Evolutionary conservation across 768 basidiomycete species (phyloP).

Genomic region (Sutorius australiensis): DNA sequence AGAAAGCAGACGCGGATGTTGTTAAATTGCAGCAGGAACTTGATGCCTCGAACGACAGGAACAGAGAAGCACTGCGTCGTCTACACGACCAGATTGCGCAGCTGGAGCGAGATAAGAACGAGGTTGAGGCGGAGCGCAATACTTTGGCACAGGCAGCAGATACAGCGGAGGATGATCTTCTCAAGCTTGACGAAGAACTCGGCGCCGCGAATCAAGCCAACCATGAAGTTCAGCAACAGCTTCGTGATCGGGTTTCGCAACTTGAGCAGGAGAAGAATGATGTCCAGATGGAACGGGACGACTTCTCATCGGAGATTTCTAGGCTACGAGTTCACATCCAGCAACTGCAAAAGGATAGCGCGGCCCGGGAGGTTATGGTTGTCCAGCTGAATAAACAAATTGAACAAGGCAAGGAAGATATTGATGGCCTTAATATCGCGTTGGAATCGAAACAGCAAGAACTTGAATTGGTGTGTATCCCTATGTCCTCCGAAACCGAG

Average conservation of each 20-base stretch:
- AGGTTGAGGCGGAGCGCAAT: slow-evolving; percentile 49
- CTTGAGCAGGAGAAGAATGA: slow-evolving; percentile 43
- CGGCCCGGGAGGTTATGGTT: slow-evolving; percentile 79
- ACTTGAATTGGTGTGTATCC: slow-evolving; percentile 69
- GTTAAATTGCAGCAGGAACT: slow-evolving; percentile 42
- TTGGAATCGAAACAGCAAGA: slow-evolving; percentile 94
- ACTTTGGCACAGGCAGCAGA: slow-evolving; percentile 42
- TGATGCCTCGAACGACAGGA: slow-evolving; percentile 45
- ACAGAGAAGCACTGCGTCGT: slow-evolving; percentile 26
- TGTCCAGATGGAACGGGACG: slow-evolving; percentile 44
- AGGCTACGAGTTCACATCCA: slow-evolving; percentile 60
- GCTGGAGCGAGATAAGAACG: slow-evolving; percentile 37
- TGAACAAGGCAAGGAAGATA: slow-evolving; percentile 69
- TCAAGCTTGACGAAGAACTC: slow-evolving; percentile 41
- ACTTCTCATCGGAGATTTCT: slow-evolving; percentile 50
- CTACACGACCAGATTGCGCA: slow-evolving; percentile 9
- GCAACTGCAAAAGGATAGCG: slow-evolving; percentile 73
- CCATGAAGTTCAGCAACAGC: slow-evolving; percentile 27
- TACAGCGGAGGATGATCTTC: slow-evolving; percentile 8
- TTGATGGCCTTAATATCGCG: slow-evolving; percentile 83
- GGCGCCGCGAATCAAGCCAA: slow-evolving; percentile 44
- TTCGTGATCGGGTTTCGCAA: slow-evolving; percentile 9
- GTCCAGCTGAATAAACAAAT: slow-evolving; percentile 66
- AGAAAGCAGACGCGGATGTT: slow-evolving; percentile 11
- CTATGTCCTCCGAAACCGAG: background rate